Conservation (phyloP, 2,329 filamentous ascomycete genomes). For the Metarhizium sp. region DNA sequence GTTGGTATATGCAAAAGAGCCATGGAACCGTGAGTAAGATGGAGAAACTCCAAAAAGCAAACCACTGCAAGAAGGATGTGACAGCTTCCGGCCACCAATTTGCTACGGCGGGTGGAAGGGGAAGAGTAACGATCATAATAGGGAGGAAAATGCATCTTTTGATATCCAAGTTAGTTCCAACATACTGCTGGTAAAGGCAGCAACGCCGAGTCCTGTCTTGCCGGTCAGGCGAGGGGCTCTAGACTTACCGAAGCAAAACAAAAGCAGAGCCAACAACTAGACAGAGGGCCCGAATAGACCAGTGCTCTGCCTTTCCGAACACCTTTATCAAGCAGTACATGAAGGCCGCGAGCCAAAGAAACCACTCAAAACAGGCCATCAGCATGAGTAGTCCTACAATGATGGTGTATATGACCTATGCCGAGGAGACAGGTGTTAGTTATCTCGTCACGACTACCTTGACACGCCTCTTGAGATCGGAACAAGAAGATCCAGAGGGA, state of each 20-base stretch:
- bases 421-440: neutral
- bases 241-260: conserved; percentile 58
- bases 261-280: conserved; percentile 67
- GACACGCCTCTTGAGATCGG: neutral
- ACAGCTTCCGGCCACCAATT: conserved; percentile 61
- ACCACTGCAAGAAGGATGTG: conserved; percentile 76
- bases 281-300: conserved; percentile 72
- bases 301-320: conserved; percentile 80
- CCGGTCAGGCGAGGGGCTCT: neutral
- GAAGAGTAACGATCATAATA: conserved; percentile 88
- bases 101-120: conserved; percentile 64
- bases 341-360: conserved; percentile 90
- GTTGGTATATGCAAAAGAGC: conserved; percentile 86
- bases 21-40: conserved; percentile 78
- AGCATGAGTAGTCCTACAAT: conserved; percentile 76
- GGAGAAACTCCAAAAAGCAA: conserved; percentile 90
- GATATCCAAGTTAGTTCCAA: conserved; percentile 2
- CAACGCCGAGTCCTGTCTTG: neutral
- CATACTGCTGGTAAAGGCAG: neutral
- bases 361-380: conserved; percentile 83
- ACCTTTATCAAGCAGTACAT: conserved; percentile 85
- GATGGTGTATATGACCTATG: conserved; percentile 73
- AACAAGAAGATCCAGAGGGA: neutral
- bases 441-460: neutral
- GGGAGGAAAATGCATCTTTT: conserved; percentile 74